Percentiles rank a stretch among this genome's conserved stretches.
Evolutionary conservation across 345 rosid genomes (phyloP).

Genomic region (Melaleuca alternifolia): DNA sequence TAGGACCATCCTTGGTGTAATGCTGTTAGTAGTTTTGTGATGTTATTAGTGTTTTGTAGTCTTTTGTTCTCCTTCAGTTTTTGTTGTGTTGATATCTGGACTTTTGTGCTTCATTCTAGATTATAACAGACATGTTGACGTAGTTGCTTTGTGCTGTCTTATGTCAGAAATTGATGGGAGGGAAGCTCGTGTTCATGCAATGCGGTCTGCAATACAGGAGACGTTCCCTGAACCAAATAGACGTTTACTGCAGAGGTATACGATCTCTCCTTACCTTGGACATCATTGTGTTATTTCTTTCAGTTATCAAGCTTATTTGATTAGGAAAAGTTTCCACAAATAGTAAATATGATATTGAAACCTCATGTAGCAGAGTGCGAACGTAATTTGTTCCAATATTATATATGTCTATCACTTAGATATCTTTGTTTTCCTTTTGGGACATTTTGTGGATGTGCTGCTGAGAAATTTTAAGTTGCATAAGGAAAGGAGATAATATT

Average conservation of each 20-base stretch:
- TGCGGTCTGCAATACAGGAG: slow-evolving; percentile 81
- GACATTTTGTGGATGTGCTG: neutral
- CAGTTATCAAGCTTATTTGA: neutral
- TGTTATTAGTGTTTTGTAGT: neutral
- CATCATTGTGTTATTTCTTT: neutral
- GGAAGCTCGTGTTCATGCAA: slow-evolving; percentile 73
- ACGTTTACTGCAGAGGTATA: slow-evolving; percentile 79
- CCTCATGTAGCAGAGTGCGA: neutral
- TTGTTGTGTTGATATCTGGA: neutral
- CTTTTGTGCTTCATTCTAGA: neutral
- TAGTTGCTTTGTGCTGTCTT: slow-evolving; percentile 2
- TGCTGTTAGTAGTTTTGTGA: neutral
- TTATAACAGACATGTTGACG: neutral
- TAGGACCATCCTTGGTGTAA: neutral
- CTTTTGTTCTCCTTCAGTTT: neutral
- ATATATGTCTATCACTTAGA: neutral
- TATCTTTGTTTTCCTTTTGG: neutral
- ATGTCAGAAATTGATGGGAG: slow-evolving; percentile 75
- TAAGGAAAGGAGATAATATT: neutral
- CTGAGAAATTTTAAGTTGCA: neutral
- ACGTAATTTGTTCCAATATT: neutral
- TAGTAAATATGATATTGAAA: neutral
- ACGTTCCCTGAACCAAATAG: slow-evolving; percentile 98
- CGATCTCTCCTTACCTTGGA: neutral
- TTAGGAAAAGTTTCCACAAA: neutral